Evolutionary conservation across 176 grass and related monocot species (phyloP).

Genomic region (Eleusine indica): DNA sequence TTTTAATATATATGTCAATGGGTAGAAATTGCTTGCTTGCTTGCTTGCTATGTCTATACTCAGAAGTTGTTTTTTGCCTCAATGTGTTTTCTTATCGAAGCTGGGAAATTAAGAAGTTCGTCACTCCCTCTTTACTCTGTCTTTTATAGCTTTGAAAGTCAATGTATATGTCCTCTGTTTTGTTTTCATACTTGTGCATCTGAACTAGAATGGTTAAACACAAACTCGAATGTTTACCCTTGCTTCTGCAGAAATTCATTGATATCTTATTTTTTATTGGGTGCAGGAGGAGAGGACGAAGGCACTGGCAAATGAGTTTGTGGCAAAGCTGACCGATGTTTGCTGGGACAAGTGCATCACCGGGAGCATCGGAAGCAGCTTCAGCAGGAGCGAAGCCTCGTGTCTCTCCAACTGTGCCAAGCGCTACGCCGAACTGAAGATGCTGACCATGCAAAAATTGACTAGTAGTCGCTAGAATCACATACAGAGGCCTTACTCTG

Average conservation of each 20-base stretch:
- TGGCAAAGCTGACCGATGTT: slow-evolving; percentile 62
- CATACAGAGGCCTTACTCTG: not conserved
- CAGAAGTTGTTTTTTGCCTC: not conserved
- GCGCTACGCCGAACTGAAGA: slow-evolving; percentile 67
- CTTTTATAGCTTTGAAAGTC: not conserved
- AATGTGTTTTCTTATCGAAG: not conserved
- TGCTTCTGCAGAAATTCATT: slow-evolving; percentile 18
- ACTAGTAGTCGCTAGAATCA: not conserved
- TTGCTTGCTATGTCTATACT: not conserved
- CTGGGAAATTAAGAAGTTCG: not conserved
- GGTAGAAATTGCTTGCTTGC: not conserved
- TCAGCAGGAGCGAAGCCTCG: slow-evolving; percentile 61
- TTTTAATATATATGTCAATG: not conserved
- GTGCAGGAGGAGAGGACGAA: slow-evolving; percentile 73
- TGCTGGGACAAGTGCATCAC: slow-evolving; percentile 72
- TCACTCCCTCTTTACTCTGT: not conserved
- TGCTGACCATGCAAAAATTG: slow-evolving; percentile 51
- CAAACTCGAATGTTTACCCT: not conserved
- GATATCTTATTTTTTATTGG: not conserved
- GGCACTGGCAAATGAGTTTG: slow-evolving; percentile 62
- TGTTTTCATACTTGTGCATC: not conserved
- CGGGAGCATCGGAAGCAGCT: slow-evolving; percentile 26
- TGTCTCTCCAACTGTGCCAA: slow-evolving; percentile 81
- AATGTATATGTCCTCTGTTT: not conserved
- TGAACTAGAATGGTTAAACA: not conserved